Evolutionary conservation across 805 yeast species (phyloP).

Genomic region (Candida succiphila): DNA sequence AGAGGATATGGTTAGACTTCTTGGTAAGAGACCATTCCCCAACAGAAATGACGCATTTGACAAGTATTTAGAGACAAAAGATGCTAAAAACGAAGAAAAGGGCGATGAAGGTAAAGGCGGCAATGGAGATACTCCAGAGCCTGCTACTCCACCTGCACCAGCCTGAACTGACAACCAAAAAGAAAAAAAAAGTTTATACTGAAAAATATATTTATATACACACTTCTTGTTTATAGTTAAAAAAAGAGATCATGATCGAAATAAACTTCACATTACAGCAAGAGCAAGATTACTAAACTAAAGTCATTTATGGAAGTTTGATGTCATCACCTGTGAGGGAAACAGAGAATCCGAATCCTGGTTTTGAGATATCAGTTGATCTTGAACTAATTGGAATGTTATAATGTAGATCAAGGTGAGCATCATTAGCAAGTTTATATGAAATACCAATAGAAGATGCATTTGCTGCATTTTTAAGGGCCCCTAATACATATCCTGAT

Average conservation of each 20-base stretch:
- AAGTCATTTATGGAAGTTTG: too few relatives aligned
- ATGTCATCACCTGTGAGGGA: constrained; percentile 16
- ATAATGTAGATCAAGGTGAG: constrained; percentile 58
- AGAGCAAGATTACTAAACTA: too few relatives aligned
- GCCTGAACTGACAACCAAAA: too few relatives aligned
- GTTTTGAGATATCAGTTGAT: constrained; percentile 38
- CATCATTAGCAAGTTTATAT: constrained; percentile 34
- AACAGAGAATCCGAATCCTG: constrained; percentile 37
- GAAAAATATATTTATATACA: background rate
- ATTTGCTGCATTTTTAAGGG: constrained; percentile 32
- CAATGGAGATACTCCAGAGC: background rate
- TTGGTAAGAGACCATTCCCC: constrained; percentile 72
- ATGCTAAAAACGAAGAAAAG: constrained; percentile 3
- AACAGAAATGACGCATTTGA: constrained; percentile 84
- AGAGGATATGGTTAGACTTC: constrained; percentile 65
- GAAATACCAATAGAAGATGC: constrained; percentile 48
- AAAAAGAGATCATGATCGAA: too few relatives aligned
- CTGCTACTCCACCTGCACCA: background rate
- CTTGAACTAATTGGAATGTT: constrained; percentile 49
- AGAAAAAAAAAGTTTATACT: too few relatives aligned
- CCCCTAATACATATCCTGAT: constrained; percentile 5
- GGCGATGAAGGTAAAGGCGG: background rate
- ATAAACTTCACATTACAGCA: too few relatives aligned
- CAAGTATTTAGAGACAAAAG: constrained; percentile 51
- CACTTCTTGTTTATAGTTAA: background rate